These are phyloP conservation scores for Mucuna pruriens DNA, from an alignment of 306 rosid genomes.

Conservation along the genomic window DNA sequence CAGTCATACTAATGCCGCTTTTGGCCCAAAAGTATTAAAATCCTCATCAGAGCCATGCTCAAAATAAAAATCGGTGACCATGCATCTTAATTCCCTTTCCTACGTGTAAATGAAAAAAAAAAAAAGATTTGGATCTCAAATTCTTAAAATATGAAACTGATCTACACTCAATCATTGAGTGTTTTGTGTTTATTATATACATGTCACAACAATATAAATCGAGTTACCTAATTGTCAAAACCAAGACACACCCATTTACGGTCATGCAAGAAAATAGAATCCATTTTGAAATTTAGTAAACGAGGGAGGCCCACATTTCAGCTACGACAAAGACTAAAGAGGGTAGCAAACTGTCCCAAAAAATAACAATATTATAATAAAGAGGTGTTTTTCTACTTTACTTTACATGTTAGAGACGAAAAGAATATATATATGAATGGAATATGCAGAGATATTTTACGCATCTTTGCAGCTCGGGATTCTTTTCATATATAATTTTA, in stretches of 20 bases:
- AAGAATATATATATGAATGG: constrained; percentile 29
- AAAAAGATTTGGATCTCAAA: not conserved
- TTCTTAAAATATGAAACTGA: not conserved
- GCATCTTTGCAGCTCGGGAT: too few relatives aligned
- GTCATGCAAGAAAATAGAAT: constrained; percentile 8
- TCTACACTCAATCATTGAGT: not conserved
- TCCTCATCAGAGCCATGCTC: not conserved
- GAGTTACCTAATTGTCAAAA: not conserved
- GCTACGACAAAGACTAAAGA: not conserved
- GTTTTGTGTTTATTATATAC: not conserved
- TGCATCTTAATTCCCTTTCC: not conserved
- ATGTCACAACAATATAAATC: not conserved
- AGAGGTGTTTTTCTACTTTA: constrained; percentile 21
- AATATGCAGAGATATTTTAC: constrained; percentile 30
- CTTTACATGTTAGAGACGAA: constrained; percentile 45
- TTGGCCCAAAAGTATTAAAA: not conserved
- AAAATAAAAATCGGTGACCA: not conserved
- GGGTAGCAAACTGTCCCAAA: not conserved
- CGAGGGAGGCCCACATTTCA: constrained; percentile 20
- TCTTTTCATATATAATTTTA: too few relatives aligned
- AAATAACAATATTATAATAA: not conserved
- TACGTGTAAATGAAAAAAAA: not conserved
- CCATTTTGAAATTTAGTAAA: constrained; percentile 15
- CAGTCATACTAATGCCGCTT: too few relatives aligned
- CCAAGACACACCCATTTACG: not conserved